Evolutionary conservation across 1,284 basidiomycete species (phyloP).

Genomic region (Prillingera fragicola): DNA sequence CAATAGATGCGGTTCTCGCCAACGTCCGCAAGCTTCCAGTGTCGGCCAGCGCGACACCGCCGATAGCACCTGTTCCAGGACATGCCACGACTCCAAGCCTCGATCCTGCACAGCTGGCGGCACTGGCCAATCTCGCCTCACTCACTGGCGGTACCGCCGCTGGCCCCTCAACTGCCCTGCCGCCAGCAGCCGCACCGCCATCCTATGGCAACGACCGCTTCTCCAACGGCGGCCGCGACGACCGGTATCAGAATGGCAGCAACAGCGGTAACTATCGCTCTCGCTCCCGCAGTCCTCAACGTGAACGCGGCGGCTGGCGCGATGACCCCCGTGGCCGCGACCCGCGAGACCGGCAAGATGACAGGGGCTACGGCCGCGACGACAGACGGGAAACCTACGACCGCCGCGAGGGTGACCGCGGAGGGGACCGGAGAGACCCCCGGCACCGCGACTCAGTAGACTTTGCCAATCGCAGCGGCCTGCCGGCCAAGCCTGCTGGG

Average conservation of each 20-base stretch:
- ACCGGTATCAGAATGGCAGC: too few relatives aligned
- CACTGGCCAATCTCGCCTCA: constrained; percentile 21
- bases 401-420: constrained; percentile 1
- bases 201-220: background rate
- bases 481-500: constrained; percentile 11
- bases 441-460: background rate
- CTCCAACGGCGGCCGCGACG: background rate
- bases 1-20: constrained; percentile 17
- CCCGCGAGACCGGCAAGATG: background rate
- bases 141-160: background rate
- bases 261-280: background rate
- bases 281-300: background rate
- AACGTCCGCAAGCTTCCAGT: constrained; percentile 6
- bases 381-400: too few relatives aligned
- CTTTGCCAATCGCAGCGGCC: background rate
- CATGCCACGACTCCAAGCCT: constrained; percentile 5
- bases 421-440: background rate
- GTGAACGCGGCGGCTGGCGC: too few relatives aligned
- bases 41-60: background rate
- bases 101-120: constrained; percentile 26
- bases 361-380: background rate
- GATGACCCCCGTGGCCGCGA: background rate
- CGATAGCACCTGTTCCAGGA: constrained; percentile 5
- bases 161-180: background rate
- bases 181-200: background rate